These are phyloP conservation scores for Annona cherimola DNA, from an alignment of 164 flowering plant species.

Conservation along the genomic window DNA sequence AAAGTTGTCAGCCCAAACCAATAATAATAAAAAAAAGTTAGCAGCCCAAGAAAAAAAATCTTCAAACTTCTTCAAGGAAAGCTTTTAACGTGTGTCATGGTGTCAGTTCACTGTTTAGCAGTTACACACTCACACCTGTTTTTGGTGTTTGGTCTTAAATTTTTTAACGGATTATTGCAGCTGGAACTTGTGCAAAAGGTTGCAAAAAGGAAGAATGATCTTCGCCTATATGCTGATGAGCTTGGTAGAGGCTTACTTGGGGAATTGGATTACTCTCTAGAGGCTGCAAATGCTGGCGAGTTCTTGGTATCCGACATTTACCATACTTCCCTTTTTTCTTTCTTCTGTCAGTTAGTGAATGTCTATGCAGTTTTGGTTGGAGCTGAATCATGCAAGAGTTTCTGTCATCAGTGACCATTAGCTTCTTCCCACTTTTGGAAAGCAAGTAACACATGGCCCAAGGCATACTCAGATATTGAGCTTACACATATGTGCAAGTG, in stretches of 20 bases:
- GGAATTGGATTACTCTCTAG: constrained; percentile 82
- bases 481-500: background rate
- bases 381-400: background rate
- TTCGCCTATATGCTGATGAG: constrained; percentile 89
- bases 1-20: too few relatives aligned
- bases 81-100: background rate
- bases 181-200: constrained; percentile 68
- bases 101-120: background rate
- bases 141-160: background rate
- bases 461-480: too few relatives aligned
- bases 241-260: constrained; percentile 94
- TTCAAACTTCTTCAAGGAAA: background rate
- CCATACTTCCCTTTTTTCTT: background rate
- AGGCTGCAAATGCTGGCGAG: constrained; percentile 79
- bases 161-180: constrained; percentile 33
- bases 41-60: background rate
- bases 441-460: too few relatives aligned
- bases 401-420: too few relatives aligned
- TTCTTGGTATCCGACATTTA: constrained; percentile 50
- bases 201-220: constrained; percentile 80
- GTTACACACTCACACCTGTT: background rate
- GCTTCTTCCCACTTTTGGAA: background rate
- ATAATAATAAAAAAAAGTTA: too few relatives aligned
- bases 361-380: background rate
- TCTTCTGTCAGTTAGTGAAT: background rate